Base-by-base conservation (phyloP, 345 rosid genomes). In the Microcos paniculata region DNA sequence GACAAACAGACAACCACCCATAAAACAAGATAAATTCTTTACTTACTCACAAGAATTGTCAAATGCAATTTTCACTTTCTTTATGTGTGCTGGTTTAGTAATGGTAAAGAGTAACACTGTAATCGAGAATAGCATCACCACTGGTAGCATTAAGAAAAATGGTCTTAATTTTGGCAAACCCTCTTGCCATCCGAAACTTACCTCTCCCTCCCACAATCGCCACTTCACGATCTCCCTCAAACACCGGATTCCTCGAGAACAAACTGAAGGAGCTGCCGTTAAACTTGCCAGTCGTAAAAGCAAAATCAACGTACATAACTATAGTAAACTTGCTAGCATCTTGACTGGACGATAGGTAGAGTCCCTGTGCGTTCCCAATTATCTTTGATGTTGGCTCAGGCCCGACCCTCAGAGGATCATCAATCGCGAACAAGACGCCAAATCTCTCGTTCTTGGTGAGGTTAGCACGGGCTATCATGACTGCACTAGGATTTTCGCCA, bases 121-220 rank as follows among this genome's bases (percentile, higher is more conserved):
- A 85, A 15, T 79, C 83, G 16, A 83, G 81, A 78, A 82, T 45
- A 74, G 84, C 88, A 74, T 85, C 79, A 5, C 85, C 85, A 1
- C 40, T 85, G 2, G 80, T 78, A 48, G 33, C 68, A 26, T 87
- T 78, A 0, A 85, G 49, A 15, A 11, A 28, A 49, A 61, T 67
- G 0, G 87, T 79, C 43, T 74, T 83, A 1, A 84, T 42, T 11
- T 67, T 28, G 0, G 79, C 81, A 43, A 80, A 87, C 10, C 90
- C 90, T 79, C 72, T 84, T 1, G 88, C 85, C 86, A 87, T 75
- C 74, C 82, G 82, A 18, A 87, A 85, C 42, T 42, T 66, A 2
- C 87, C 87, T 62, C 88, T 83, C 0, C 90, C 90, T n/a, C 90
- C 90, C 10, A 87, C 90, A 24, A 87, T 80, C 10, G 88, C 84